A percentile compares a stretch with the other conserved stretches of the same genome.
phyloP scores from a whole-genome alignment of 2,329 filamentous ascomycete species.

The Thielaviopsis punctulata region DNA sequence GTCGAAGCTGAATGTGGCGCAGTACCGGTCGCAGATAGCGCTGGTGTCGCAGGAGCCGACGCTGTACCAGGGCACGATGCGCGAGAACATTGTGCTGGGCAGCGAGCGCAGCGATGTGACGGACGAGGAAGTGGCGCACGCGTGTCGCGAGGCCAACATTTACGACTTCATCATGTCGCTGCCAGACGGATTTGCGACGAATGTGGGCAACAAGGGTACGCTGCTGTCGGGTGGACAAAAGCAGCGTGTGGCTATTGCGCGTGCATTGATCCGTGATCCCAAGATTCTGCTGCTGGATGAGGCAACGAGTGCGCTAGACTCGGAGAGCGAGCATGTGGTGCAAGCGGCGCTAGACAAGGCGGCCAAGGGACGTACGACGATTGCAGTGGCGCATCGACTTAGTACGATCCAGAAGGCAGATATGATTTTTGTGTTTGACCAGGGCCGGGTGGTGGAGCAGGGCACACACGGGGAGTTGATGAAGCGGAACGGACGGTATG shows the following conservation, averaged over 20 bases:
- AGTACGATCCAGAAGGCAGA: slow-evolving; percentile 92
- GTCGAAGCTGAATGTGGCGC: slow-evolving; percentile 61
- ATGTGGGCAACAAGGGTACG: slow-evolving; percentile 74
- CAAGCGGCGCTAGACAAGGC: slow-evolving; percentile 68
- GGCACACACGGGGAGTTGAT: slow-evolving; percentile 64
- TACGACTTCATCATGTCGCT: slow-evolving; percentile 80
- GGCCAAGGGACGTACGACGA: slow-evolving; percentile 71
- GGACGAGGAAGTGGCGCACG: slow-evolving; percentile 57
- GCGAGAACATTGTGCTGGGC: slow-evolving; percentile 77
- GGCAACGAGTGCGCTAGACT: slow-evolving; percentile 62
- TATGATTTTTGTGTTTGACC: slow-evolving; percentile 90
- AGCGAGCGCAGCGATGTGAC: slow-evolving; percentile 44
- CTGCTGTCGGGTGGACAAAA: slow-evolving; percentile 85
- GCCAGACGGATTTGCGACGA: slow-evolving; percentile 68
- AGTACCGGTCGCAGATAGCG: slow-evolving; percentile 69
- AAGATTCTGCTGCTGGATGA: slow-evolving; percentile 74
- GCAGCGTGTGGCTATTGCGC: slow-evolving; percentile 83
- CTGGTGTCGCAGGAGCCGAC: slow-evolving; percentile 92
- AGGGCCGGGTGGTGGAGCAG: slow-evolving; percentile 68
- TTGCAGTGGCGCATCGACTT: slow-evolving; percentile 82
- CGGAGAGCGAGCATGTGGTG: slow-evolving; percentile 61
- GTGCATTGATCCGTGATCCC: slow-evolving; percentile 78
- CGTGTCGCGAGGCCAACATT: slow-evolving; percentile 81
- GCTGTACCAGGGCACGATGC: slow-evolving; percentile 80
- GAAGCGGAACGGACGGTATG: slow-evolving; percentile 53